Base-by-base conservation (phyloP, 2,329 filamentous ascomycete genomes). In the Aspergillus neoniger region DNA sequence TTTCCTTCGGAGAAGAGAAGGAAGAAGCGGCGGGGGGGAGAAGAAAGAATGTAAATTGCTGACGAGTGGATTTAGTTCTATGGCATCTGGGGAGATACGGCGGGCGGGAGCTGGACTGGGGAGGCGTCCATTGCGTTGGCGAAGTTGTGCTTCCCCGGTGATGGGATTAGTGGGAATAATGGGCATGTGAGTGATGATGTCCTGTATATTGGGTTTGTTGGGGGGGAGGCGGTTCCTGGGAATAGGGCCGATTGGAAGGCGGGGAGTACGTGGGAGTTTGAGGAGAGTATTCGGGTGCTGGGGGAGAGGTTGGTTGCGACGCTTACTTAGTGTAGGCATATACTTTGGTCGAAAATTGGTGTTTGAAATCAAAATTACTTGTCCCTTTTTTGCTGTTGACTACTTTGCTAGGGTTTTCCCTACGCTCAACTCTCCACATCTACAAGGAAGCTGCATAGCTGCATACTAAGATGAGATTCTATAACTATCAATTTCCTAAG, bases 11-110 rank as follows among this genome's bases (percentile, higher is more conserved):
- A n/a, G n/a, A n/a, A n/a, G n/a, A n/a, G n/a, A n/a, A n/a, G n/a
- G n/a, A n/a, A n/a, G n/a, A n/a, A n/a, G n/a, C n/a, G n/a, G n/a
- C n/a, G n/a, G n/a, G n/a, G n/a, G n/a, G n/a, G n/a, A n/a, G n/a
- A n/a, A n/a, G n/a, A n/a, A n/a, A 6, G 19, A 1, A 14, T n/a
- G 14, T 32, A 8, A 15, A 3, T 28, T 17, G 25, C 14, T 50
- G 21, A 28, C 14, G 6, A 30, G n/a, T n/a, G 21, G 1, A 0
- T 14, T 1, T 53, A 83, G 80, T 76, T 81, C 63, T 87, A 87
- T 67, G 85, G 84, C 10, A 74, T 87, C 53, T 88, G 84, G 85
- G 86, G 85, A 19, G 85, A 88, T 63, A 82, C 81, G 36, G 88
- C 88, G 62, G 86, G 85, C 47, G 83, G 80, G 51, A 80, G 82